phyloP scores from a whole-genome alignment of 106 monocot species.

The Ottelia alismoides region DNA sequence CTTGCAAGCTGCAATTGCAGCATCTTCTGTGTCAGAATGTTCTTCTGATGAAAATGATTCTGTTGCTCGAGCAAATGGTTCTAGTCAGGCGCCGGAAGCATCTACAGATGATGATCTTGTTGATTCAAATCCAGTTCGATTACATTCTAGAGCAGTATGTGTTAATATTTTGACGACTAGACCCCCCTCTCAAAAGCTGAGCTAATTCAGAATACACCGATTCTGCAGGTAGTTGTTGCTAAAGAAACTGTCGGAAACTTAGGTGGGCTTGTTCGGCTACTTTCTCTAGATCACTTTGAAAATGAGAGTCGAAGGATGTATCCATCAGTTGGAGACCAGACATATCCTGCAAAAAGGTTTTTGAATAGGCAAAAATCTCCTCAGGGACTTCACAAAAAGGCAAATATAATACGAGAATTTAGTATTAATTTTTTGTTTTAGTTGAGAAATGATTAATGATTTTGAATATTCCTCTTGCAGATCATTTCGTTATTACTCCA shows the following conservation, averaged over 20 bases:
- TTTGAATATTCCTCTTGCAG: constrained; percentile 32
- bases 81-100: constrained; percentile 13
- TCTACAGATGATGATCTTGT: constrained; percentile 21
- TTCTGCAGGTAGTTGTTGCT: constrained; percentile 97
- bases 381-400: constrained; percentile 86
- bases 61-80: constrained; percentile 24
- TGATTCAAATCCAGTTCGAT: constrained; percentile 43
- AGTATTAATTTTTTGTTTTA: not conserved
- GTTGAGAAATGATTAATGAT: not conserved
- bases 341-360: constrained; percentile 39
- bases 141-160: constrained; percentile 94
- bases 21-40: constrained; percentile 38
- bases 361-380: constrained; percentile 86
- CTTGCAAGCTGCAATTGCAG: constrained; percentile 66
- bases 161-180: no score
- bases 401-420: no score
- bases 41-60: constrained; percentile 35
- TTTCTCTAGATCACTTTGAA: constrained; percentile 96
- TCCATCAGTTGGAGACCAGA: constrained; percentile 64
- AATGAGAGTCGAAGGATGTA: constrained; percentile 99
- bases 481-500: constrained; percentile 73
- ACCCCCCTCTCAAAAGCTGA: no score
- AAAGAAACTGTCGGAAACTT: constrained; percentile 88
- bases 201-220: no score
- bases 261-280: constrained; percentile 82